A percentile compares a stretch with the other conserved stretches of the same genome.
phyloP scores from a whole-genome alignment of 2,329 filamentous ascomycete genomes.

The Penicillium sp. region DNA sequence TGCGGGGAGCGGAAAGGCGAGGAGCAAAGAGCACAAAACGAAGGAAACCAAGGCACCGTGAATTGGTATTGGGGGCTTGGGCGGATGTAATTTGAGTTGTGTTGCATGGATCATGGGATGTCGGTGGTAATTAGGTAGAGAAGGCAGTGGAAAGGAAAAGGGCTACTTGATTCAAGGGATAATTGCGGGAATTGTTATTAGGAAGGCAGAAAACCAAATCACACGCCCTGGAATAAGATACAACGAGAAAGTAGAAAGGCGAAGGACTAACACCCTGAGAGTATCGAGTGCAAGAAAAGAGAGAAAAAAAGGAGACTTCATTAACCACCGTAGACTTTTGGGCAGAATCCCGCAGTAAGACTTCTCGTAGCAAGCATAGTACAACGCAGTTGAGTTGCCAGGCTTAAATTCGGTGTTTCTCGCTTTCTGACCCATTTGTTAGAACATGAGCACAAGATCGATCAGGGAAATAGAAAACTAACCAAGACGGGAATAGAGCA shows the following conservation, averaged over 20 bases:
- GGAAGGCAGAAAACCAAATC: constrained; percentile 14
- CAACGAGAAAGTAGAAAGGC: constrained; percentile 27
- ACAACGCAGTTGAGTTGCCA: background rate
- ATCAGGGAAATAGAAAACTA: constrained; percentile 19
- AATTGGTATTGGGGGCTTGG: background rate
- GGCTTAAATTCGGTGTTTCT: constrained; percentile 67
- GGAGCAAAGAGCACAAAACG: background rate
- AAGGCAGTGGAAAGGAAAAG: constrained; percentile 1
- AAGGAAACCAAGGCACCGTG: background rate
- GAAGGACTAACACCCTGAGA: constrained; percentile 16
- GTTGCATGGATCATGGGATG: constrained; percentile 3
- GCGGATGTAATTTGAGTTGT: constrained; percentile 1
- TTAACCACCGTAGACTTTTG: constrained; percentile 30
- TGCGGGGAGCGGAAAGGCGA: background rate
- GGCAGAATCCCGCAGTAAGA: constrained; percentile 11
- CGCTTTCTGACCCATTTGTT: constrained; percentile 58
- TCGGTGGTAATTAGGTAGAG: constrained; percentile 3
- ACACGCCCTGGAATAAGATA: constrained; percentile 37
- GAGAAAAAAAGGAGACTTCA: constrained; percentile 18
- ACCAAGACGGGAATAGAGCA: constrained; percentile 98
- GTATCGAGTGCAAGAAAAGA: constrained; percentile 7
- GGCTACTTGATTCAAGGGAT: constrained; percentile 20
- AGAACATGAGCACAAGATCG: background rate
- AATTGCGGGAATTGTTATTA: constrained; percentile 27
- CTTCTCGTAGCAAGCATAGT: constrained; percentile 1